These are phyloP conservation scores for Poterioochromonas sp. DNA, from an alignment of 352 stramenopile species.

Conservation along the genomic window DNA sequence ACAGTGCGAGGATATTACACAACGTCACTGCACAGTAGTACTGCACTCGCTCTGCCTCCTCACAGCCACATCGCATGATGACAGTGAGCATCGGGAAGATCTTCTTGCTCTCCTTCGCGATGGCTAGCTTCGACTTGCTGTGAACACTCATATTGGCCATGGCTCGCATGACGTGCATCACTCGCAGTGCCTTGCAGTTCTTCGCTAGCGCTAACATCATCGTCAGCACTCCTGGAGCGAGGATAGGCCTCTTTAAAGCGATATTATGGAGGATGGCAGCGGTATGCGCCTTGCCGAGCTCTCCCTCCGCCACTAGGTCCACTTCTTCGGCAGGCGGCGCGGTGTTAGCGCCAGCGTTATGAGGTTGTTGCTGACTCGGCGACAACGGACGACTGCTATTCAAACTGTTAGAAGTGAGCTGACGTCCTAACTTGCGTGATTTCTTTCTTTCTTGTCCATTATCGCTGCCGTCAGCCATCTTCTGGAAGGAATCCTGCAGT, in stretches of 20 bases:
- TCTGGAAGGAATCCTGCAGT: background rate
- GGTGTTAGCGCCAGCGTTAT: background rate
- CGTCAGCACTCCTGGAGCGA: background rate
- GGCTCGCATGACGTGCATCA: background rate
- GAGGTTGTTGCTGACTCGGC: background rate
- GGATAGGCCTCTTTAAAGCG: background rate
- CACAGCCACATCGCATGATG: slow-evolving; percentile 14
- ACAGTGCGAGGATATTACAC: background rate
- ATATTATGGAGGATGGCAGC: slow-evolving; percentile 23
- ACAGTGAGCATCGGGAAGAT: slow-evolving; percentile 1
- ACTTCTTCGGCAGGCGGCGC: background rate
- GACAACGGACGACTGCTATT: too few species aligned
- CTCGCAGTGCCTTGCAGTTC: slow-evolving; percentile 11
- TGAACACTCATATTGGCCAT: background rate
- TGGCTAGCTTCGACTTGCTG: background rate
- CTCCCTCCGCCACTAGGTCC: background rate
- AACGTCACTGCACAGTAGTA: slow-evolving; percentile 5
- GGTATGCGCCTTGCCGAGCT: background rate
- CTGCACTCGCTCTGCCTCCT: slow-evolving; percentile 20
- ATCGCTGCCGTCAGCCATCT: background rate
- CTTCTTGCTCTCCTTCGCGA: slow-evolving; percentile 1
- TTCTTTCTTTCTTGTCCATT: background rate
- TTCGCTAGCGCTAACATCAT: background rate
- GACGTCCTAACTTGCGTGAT: background rate
- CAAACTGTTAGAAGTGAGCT: too few species aligned